Percentiles rank a stretch among this genome's conserved stretches.
phyloP scores from a whole-genome alignment of 495 filamentous ascomycete genomes.

The Xylaria telfairii region DNA sequence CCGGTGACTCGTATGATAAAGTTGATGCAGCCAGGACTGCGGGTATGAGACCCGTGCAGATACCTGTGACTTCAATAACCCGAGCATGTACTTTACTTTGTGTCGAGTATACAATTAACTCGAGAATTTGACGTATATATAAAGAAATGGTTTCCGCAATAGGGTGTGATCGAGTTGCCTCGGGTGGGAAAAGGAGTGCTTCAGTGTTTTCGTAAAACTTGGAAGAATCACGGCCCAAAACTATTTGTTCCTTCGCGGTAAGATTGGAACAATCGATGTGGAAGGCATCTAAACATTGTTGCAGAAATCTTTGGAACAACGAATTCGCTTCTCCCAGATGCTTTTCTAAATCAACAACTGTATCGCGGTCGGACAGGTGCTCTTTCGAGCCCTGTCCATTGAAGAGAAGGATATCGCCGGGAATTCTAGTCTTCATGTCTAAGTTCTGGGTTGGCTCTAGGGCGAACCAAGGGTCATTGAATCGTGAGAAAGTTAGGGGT shows the following conservation, averaged over 20 bases:
- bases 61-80: slow-evolving; percentile 20
- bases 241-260: background rate
- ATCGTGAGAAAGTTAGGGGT: no score
- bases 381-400: slow-evolving; percentile 26
- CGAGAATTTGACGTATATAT: slow-evolving; percentile 25
- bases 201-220: slow-evolving; percentile 20
- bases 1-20: slow-evolving; percentile 18
- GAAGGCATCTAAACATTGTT: slow-evolving; percentile 11
- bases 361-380: slow-evolving; percentile 17
- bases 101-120: slow-evolving; percentile 14
- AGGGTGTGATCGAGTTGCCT: slow-evolving; percentile 17
- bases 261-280: background rate
- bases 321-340: slow-evolving; percentile 9
- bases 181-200: slow-evolving; percentile 17
- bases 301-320: background rate
- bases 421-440: slow-evolving; percentile 17
- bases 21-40: slow-evolving; percentile 19
- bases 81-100: background rate
- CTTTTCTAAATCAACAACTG: background rate
- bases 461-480: background rate
- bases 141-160: slow-evolving; percentile 24
- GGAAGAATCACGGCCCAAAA: slow-evolving; percentile 10
- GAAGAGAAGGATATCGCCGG: slow-evolving; percentile 20
- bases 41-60: slow-evolving; percentile 26
- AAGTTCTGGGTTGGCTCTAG: background rate